Evolutionary conservation across 371 early-diverging fungal species (phyloP).

Genomic region (Basidiobolus meristosporus): DNA sequence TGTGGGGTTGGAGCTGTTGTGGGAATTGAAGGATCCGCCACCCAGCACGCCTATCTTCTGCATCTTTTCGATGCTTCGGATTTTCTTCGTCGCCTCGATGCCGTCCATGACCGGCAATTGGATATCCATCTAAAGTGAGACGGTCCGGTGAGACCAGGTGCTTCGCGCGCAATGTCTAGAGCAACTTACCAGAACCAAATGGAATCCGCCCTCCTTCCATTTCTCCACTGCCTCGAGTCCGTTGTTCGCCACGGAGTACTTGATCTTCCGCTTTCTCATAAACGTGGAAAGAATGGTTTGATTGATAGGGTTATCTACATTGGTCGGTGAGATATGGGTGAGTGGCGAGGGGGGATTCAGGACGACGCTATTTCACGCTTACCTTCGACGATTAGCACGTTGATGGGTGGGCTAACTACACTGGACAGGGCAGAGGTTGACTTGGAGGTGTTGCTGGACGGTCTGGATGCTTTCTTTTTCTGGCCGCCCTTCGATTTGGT

Average conservation of each 20-base stretch:
- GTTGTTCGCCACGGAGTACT: constrained; percentile 47
- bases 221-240: constrained; percentile 60
- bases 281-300: constrained; percentile 50
- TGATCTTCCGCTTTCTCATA: constrained; percentile 52
- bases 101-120: constrained; percentile 71
- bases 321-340: too few relatives aligned
- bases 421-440: not conserved
- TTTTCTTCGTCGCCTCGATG: constrained; percentile 54
- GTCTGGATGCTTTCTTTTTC: too few relatives aligned
- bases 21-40: too few relatives aligned
- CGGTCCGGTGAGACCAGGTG: too few relatives aligned
- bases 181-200: constrained; percentile 55
- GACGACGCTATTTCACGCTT: too few relatives aligned
- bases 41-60: constrained; percentile 36
- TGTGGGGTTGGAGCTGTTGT: too few relatives aligned
- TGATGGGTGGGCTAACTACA: constrained; percentile 20
- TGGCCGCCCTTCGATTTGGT: too few relatives aligned
- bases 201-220: constrained; percentile 47
- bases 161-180: too few relatives aligned
- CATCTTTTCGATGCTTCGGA: constrained; percentile 39
- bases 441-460: too few relatives aligned
- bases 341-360: too few relatives aligned
- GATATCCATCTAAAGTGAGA: constrained; percentile 82
- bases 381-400: constrained; percentile 71
- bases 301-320: constrained; percentile 66